Conservation (phyloP, 1,284 basidiomycete genomes). For the Boletellus deceptivus region DNA sequence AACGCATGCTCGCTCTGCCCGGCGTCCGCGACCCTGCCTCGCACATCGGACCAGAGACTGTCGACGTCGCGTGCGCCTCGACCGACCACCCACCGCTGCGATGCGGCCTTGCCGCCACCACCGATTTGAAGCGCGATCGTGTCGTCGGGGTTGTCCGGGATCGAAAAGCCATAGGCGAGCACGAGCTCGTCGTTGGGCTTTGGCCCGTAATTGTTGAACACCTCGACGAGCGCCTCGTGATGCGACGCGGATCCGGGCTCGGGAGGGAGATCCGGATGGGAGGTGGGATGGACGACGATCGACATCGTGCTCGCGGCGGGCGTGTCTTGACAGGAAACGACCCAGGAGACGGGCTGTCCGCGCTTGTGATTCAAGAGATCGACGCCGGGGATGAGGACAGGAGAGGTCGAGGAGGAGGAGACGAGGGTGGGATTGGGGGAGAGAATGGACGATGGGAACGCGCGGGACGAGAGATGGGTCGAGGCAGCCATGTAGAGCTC, state of each 20-base stretch:
- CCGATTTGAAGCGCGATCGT: constrained; percentile 78
- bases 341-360: constrained; percentile 76
- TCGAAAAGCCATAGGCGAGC: constrained; percentile 84
- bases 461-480: constrained; percentile 81
- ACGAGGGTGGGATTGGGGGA: constrained; percentile 53
- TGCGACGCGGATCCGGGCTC: background rate
- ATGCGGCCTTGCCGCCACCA: constrained; percentile 14
- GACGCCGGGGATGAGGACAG: constrained; percentile 81
- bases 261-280: background rate
- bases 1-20: constrained; percentile 41
- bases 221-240: constrained; percentile 40
- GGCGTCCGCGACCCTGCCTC: constrained; percentile 39
- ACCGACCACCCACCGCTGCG: constrained; percentile 61
- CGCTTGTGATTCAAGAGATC: constrained; percentile 83
- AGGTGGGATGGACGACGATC: constrained; percentile 35
- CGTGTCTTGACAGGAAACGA: constrained; percentile 44
- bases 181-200: constrained; percentile 87
- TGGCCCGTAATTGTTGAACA: constrained; percentile 88
- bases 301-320: constrained; percentile 22
- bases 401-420: constrained; percentile 54
- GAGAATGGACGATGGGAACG: constrained; percentile 83
- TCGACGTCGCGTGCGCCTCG: constrained; percentile 53
- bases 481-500: constrained; percentile 65
- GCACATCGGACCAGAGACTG: constrained; percentile 59
- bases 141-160: constrained; percentile 78